Percentiles rank a stretch among this genome's conserved stretches.
These are phyloP conservation scores for Dissophora globulifera DNA, from an alignment of 192 early-diverging fungal species.

Conservation along the genomic window DNA sequence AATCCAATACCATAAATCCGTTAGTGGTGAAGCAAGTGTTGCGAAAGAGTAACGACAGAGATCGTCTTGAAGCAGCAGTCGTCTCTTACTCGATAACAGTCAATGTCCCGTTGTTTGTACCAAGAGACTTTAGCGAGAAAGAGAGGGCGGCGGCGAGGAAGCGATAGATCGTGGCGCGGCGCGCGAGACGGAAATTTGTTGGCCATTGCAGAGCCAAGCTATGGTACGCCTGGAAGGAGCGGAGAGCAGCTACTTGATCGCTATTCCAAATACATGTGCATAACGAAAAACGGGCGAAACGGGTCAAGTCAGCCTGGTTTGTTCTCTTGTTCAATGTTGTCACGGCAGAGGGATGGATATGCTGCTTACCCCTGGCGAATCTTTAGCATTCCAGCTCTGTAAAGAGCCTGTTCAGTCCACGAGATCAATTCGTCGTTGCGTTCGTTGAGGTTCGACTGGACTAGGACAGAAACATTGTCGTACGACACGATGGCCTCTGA, in stretches of 20 bases:
- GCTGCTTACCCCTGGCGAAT: slow-evolving; percentile 51
- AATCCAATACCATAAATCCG: no score
- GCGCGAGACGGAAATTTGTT: slow-evolving; percentile 14
- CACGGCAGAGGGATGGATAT: slow-evolving; percentile 6
- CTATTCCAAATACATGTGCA: slow-evolving; percentile 21
- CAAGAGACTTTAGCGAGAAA: slow-evolving; percentile 8
- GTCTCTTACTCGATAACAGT: neutral
- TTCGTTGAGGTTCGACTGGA: slow-evolving; percentile 58
- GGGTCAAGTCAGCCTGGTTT: slow-evolving; percentile 20
- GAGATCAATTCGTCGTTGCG: slow-evolving; percentile 65
- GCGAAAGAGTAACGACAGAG: slow-evolving; percentile 20
- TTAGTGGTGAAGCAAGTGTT: slow-evolving; percentile 6
- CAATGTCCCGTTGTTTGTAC: neutral
- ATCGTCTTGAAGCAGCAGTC: no score
- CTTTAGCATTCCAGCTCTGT: slow-evolving; percentile 68
- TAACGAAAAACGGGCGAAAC: slow-evolving; percentile 17
- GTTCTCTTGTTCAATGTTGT: slow-evolving; percentile 25
- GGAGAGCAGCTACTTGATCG: slow-evolving; percentile 33
- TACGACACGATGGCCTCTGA: slow-evolving; percentile 64
- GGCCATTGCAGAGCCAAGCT: slow-evolving; percentile 24
- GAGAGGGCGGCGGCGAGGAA: slow-evolving; percentile 27
- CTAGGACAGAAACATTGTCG: slow-evolving; percentile 56
- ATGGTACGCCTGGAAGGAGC: slow-evolving; percentile 42
- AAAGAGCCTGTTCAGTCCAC: slow-evolving; percentile 79
- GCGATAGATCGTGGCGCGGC: slow-evolving; percentile 35